A percentile compares a stretch with the other conserved stretches of the same genome.
Evolutionary conservation across 129 eudicot species (phyloP).

Genomic region (Tanacetum coccineum): DNA sequence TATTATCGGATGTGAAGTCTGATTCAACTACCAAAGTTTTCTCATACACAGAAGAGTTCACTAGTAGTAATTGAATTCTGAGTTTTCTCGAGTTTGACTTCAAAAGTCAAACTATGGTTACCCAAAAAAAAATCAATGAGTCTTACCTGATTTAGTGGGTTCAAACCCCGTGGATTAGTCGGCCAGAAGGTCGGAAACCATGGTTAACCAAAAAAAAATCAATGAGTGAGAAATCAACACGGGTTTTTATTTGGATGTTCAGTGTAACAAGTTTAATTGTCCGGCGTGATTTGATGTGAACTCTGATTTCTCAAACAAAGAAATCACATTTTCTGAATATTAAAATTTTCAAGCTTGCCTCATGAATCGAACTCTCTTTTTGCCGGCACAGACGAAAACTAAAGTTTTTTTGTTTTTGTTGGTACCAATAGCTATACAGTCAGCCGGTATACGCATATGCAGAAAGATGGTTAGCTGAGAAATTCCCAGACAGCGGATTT

Average conservation of each 20-base stretch:
- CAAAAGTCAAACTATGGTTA: background rate
- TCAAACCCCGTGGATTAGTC: too few relatives aligned
- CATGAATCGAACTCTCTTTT: background rate
- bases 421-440: slow-evolving; percentile 49
- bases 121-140: too few relatives aligned
- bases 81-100: background rate
- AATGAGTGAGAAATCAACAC: too few relatives aligned
- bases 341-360: background rate
- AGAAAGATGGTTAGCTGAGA: slow-evolving; percentile 47
- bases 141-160: too few relatives aligned
- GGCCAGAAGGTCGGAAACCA: too few relatives aligned
- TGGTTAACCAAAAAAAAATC: too few relatives aligned
- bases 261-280: too few relatives aligned
- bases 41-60: background rate
- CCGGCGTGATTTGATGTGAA: too few relatives aligned
- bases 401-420: background rate
- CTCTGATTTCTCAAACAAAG: too few relatives aligned
- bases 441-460: slow-evolving; percentile 68
- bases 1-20: background rate
- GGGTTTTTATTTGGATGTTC: too few relatives aligned
- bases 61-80: background rate
- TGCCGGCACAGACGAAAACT: background rate
- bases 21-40: background rate
- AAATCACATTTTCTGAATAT: too few relatives aligned
- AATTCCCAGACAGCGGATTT: slow-evolving; percentile 41